Percentiles rank a stretch among this genome's conserved stretches.
Evolutionary conservation across 495 filamentous ascomycete genomes (phyloP).

Genomic region (Corynascus novoguineensis): DNA sequence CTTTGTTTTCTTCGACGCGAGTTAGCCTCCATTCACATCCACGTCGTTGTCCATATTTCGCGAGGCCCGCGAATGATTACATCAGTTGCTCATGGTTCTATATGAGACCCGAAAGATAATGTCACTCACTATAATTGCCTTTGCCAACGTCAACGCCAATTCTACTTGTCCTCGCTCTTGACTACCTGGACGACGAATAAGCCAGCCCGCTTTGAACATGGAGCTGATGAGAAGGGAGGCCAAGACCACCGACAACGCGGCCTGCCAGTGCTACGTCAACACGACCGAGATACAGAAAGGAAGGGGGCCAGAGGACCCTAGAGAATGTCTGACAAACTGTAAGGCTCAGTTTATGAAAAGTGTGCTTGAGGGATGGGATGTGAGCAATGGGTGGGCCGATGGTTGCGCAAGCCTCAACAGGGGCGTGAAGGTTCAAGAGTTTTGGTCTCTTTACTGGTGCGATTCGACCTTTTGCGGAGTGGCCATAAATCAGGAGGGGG

Average conservation of each 20-base stretch:
- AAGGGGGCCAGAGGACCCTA: slow-evolving; percentile 5
- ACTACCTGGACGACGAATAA: not conserved
- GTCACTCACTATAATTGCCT: slow-evolving; percentile 13
- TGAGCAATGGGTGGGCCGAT: slow-evolving; percentile 14
- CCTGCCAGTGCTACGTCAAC: slow-evolving; percentile 26
- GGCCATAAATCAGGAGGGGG: slow-evolving; percentile 24
- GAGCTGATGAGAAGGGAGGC: slow-evolving; percentile 9
- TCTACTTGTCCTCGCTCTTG: not conserved
- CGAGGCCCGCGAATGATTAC: not conserved
- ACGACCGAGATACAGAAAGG: slow-evolving; percentile 10
- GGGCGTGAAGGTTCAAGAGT: slow-evolving; percentile 4
- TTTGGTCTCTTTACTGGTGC: slow-evolving; percentile 44
- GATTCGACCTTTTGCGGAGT: slow-evolving; percentile 43
- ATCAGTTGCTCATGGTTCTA: not conserved
- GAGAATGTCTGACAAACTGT: slow-evolving; percentile 24
- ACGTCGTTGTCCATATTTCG: not conserved
- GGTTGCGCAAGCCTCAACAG: slow-evolving; percentile 22
- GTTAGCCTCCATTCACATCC: not conserved
- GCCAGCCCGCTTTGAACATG: not conserved
- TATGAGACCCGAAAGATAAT: slow-evolving; percentile 14
- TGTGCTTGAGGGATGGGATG: slow-evolving; percentile 16
- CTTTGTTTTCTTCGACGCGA: not conserved
- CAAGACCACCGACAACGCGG: slow-evolving; percentile 13
- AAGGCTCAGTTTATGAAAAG: slow-evolving; percentile 20
- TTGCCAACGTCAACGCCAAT: not conserved